Base-by-base conservation (phyloP, 2,329 filamentous ascomycete genomes). In the Colletotrichum trifolii region DNA sequence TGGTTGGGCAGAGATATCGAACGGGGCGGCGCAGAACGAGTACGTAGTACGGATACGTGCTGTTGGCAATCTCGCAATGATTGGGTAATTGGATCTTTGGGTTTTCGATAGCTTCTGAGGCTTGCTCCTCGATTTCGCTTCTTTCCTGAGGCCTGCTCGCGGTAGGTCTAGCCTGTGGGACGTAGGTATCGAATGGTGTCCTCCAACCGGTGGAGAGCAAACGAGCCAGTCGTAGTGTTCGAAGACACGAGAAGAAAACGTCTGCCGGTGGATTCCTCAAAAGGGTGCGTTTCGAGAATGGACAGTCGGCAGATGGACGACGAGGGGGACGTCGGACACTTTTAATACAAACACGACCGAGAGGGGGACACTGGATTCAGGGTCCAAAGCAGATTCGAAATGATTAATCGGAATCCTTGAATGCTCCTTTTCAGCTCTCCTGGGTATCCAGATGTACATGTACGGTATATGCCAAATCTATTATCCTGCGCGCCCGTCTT, bases 121-220 rank as follows among this genome's bases (percentile, higher is more conserved):
- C 62, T 58, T 65, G 62, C 62, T 65, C 58, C 42, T 42, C 8
- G n/a, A 15, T 13, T 48, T 35, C 40, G 15, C 25, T 13, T 45
- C 25, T 38, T 36, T 47, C 17, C 45, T 49, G 54, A 49, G 45
- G 54, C 36, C 46, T 57, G 54, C 36, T 42, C 36, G 46, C 39
- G 25, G 25, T 25, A 25, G 25, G 25, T 25, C 25, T 40, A 40
- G 9, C 38, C 38, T 10, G 13, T 13, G 25, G 38, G 38, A 40
- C 38, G 38, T 3, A 40, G 4, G 38, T 10, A 2, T 40, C 7
- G 10, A 15, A 25, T 46, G 11, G 35, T 50, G 45, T 38, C 45
- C 39, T 64, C 61, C 57, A 64, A 17, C 61, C 61, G 25, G 49
- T 52, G 57, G 57, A 34, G 48, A 59, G 57, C 17, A 9, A 55